Evolutionary conservation across 306 rosid species (phyloP).

Genomic region (Vigna hirtella): DNA sequence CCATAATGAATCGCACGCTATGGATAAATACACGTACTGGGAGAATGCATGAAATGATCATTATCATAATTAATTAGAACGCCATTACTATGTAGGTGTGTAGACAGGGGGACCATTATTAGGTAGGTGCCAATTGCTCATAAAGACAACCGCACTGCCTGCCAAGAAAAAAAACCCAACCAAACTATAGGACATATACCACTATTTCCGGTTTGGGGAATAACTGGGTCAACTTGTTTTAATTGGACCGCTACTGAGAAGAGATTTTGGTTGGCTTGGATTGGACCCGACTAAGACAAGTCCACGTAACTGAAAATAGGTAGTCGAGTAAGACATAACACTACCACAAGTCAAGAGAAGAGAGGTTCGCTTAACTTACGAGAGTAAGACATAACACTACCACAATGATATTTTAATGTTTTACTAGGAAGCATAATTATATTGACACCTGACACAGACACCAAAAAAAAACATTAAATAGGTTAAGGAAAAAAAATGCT

Average conservation of each 20-base stretch:
- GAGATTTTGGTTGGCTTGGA: background rate
- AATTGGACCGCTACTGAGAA: slow-evolving; percentile 38
- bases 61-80: slow-evolving; percentile 28
- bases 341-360: background rate
- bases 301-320: slow-evolving; percentile 1
- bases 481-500: background rate
- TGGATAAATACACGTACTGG: background rate
- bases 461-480: background rate
- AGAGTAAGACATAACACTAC: background rate
- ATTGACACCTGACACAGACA: too few relatives aligned
- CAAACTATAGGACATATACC: background rate
- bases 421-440: background rate
- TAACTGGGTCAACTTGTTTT: slow-evolving; percentile 19
- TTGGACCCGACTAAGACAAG: slow-evolving; percentile 19
- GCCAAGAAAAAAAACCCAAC: background rate
- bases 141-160: background rate
- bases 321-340: background rate
- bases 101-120: slow-evolving; percentile 38
- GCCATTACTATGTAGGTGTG: background rate
- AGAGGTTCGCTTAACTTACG: background rate
- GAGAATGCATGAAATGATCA: slow-evolving; percentile 36
- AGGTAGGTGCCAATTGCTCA: slow-evolving; percentile 13
- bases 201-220: background rate
- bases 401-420: background rate
- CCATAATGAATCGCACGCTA: background rate